phyloP scores from a whole-genome alignment of 1,139 yeast genomes.

The Candida sp. region DNA sequence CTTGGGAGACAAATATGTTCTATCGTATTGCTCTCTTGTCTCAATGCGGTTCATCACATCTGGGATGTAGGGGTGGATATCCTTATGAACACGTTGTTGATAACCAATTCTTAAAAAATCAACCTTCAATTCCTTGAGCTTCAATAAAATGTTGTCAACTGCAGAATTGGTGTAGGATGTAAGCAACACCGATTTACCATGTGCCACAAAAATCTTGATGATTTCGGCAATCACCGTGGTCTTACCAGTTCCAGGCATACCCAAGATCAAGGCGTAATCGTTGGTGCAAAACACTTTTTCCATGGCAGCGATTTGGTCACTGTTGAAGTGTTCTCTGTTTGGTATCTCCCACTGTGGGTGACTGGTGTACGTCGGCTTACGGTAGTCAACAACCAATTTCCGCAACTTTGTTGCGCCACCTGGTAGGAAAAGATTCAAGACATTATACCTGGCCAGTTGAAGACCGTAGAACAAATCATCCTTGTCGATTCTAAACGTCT shows the following conservation, averaged over 20 bases:
- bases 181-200: conserved; percentile 70
- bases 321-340: conserved; percentile 35
- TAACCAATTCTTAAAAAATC: conserved; percentile 65
- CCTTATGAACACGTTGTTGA: conserved; percentile 62
- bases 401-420: conserved; percentile 60
- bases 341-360: background rate
- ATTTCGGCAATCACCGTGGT: conserved; percentile 89
- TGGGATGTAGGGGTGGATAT: conserved; percentile 59
- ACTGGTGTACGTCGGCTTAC: conserved; percentile 27
- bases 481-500: conserved; percentile 71
- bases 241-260: conserved; percentile 99
- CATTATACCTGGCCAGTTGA: conserved; percentile 76
- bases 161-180: conserved; percentile 96
- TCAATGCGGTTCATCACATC: conserved; percentile 39
- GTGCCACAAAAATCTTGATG: conserved; percentile 60
- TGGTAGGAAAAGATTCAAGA: conserved; percentile 65
- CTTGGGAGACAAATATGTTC: conserved; percentile 56
- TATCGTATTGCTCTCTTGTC: conserved; percentile 47
- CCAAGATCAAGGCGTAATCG: conserved; percentile 83
- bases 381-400: conserved; percentile 63
- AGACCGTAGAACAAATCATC: conserved; percentile 81
- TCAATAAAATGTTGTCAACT: conserved; percentile 87
- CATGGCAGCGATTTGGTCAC: conserved; percentile 74
- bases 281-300: conserved; percentile 63
- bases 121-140: conserved; percentile 54